phyloP scores from a whole-genome alignment of 805 yeast species.

The Lipomyces lipofer region DNA sequence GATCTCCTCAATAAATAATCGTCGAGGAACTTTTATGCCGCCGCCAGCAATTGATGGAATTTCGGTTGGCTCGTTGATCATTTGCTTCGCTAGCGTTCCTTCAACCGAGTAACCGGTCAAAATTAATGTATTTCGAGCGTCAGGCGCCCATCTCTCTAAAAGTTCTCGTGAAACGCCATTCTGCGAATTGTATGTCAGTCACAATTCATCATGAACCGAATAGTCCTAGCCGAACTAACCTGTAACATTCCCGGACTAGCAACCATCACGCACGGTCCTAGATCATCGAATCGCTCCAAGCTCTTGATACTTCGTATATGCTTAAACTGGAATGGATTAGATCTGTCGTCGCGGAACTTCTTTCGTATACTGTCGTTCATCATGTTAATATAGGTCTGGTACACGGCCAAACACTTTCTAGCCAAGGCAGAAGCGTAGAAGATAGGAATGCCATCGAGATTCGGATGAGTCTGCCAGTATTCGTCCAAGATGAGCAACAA shows the following conservation, averaged over 20 bases:
- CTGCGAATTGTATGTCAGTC: conserved; percentile 18
- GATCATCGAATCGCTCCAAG: conserved; percentile 82
- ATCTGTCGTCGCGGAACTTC: conserved; percentile 70
- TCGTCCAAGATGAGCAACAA: conserved; percentile 86
- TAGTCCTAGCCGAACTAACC: background rate
- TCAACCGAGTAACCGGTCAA: conserved; percentile 97
- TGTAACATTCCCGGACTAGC: conserved; percentile 99
- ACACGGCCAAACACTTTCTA: conserved; percentile 94
- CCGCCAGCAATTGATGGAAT: conserved; percentile 63
- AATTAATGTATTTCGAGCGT: conserved; percentile 80
- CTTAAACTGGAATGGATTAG: conserved; percentile 89
- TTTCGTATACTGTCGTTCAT: conserved; percentile 90
- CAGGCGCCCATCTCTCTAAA: conserved; percentile 96
- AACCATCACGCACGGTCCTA: conserved; percentile 92
- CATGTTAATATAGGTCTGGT: conserved; percentile 93
- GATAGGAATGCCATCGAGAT: conserved; percentile 76
- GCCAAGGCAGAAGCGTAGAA: conserved; percentile 93
- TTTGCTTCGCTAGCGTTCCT: conserved; percentile 93
- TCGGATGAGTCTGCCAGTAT: conserved; percentile 85
- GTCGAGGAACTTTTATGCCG: conserved; percentile 75
- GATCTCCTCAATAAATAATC: conserved; percentile 85
- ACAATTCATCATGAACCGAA: background rate
- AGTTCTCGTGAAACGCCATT: conserved; percentile 91
- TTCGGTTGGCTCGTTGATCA: conserved; percentile 85
- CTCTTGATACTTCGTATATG: conserved; percentile 76